Evolutionary conservation across 2,329 filamentous ascomycete genomes (phyloP), one percentile per base, ranked within the genome.

Genomic region (Acephala macrosclerotiorum): DNA sequence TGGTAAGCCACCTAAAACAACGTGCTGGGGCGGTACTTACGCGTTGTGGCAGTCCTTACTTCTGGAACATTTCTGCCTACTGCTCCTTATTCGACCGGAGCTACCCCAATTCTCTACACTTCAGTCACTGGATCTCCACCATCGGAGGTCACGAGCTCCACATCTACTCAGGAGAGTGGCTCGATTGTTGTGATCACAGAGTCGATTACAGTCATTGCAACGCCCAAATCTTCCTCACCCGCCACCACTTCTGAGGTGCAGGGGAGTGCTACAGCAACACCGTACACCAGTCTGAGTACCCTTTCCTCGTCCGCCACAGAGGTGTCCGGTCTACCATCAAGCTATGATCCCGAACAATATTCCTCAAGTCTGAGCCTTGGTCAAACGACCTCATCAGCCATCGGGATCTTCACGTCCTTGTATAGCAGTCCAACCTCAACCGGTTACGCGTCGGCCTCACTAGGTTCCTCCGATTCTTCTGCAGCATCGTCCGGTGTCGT

Each of bases 341-440:
- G 45, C n/a, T 49, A 49, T 61, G 42, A 38, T 38, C 18, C 25
- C 20, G 3, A 20, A 9, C 57, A 53, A 2, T 45, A 45, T 18
- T 49, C 49, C 9, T 35, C 60, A 18, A 40, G 42, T 55, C 38
- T 18, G 12, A 49, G 26, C 26, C 42, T 16, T 25, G 58, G 38
- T 2, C 35, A 49, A 35, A 42, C 53, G 1, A 60, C 65, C 16
- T 60, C 62, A 18, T 59, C 61, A 42, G 62, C 62, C 47, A 62
- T 64, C 25, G 58, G 65, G 11, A 58, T 58, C 6, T 53, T 64
- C 45, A 67, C 61, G 18, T 61, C 61, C 6, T n/a, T 56, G 25
- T 47, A 49, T 16, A 61, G 20, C n/a, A 47, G 26, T 14, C 2
- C 40, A 14, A 29, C 53, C 1, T 61, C 65, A 29, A 20, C 35